Evolutionary conservation across 495 filamentous ascomycete genomes (phyloP), one percentile per base, ranked within the genome.

Genomic region (Lindgomyces ingoldianus): DNA sequence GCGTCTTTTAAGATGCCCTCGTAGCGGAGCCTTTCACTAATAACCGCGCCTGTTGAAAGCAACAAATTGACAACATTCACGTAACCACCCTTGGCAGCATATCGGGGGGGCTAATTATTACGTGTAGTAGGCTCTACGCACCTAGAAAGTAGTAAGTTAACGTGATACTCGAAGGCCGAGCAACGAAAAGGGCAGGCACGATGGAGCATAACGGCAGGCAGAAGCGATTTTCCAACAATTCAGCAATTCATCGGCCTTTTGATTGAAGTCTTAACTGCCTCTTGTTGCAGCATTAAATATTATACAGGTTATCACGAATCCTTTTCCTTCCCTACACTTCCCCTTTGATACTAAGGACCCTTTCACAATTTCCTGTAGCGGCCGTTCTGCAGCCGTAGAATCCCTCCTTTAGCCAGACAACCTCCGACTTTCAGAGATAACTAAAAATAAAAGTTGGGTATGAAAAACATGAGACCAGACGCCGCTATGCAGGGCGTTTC

Each of bases 261-360:
- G 4, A 47, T 22, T 41, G 36, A 49, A 16, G 22, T 30, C 49
- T 25, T 39, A 30, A 30, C 49, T 52, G 49, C 49, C 25, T 52
- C 26, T 30, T 6, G 22, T 55, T 46, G 57, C 57, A 52, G 57
- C 57, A 60, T 60, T 52, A 51, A 39, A 41, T 60, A 60, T 60
- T 60, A 60, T 52, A 60, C 57, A 60, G 49, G 57, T 47, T 41
- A 24, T n/a, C 19, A 9, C 47, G 19, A 60, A 18, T 2, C 39
- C 16, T 22, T 21, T 27, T 19, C 19, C 46, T 6, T 25, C 45
- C 33, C 18, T 26, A 18, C 21, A 48, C 18, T 11, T 39, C 12
- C 18, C 46, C 21, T 25, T 49, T 2, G 8, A 25, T 22, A 49
- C 2, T 9, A 11, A 22, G 24, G 18, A 24, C 49, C 49, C 2